Evolutionary conservation across 345 rosid genomes (phyloP).

Genomic region (Erysimum cheiranthoides): DNA sequence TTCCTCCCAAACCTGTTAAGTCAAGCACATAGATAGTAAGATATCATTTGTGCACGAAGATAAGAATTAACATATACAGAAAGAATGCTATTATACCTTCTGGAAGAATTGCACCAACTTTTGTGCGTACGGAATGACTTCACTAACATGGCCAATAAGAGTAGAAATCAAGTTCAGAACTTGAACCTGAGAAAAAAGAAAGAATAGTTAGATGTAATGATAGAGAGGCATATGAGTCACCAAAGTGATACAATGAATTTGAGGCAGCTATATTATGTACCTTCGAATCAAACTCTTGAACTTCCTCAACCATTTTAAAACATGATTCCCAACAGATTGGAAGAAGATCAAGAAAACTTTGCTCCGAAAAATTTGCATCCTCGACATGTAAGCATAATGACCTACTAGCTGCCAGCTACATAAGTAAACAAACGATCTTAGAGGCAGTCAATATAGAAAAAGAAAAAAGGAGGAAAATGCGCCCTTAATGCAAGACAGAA

Average conservation of each 20-base stretch:
- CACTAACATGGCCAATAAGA: slow-evolving; percentile 78
- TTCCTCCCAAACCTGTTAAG: slow-evolving; percentile 89
- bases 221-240: slow-evolving; percentile 23
- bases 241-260: slow-evolving; percentile 23
- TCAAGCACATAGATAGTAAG: slow-evolving; percentile 27
- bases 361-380: slow-evolving; percentile 91
- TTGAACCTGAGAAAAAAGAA: slow-evolving; percentile 74
- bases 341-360: slow-evolving; percentile 81
- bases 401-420: slow-evolving; percentile 96
- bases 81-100: slow-evolving; percentile 56
- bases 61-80: slow-evolving; percentile 10
- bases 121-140: slow-evolving; percentile 76
- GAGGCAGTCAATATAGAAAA: slow-evolving; percentile 31
- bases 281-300: slow-evolving; percentile 98
- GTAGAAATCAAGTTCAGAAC: slow-evolving; percentile 86
- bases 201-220: slow-evolving; percentile 19
- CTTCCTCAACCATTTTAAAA: slow-evolving; percentile 90
- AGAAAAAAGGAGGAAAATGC: background rate
- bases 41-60: slow-evolving; percentile 24
- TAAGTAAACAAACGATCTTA: slow-evolving; percentile 48
- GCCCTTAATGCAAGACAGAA: slow-evolving; percentile 10
- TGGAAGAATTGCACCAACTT: slow-evolving; percentile 86
- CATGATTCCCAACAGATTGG: slow-evolving; percentile 89
- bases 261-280: slow-evolving; percentile 48
- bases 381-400: slow-evolving; percentile 89